Conservation (phyloP, 1,284 basidiomycete species). For the Malassezia yamatoensis region DNA sequence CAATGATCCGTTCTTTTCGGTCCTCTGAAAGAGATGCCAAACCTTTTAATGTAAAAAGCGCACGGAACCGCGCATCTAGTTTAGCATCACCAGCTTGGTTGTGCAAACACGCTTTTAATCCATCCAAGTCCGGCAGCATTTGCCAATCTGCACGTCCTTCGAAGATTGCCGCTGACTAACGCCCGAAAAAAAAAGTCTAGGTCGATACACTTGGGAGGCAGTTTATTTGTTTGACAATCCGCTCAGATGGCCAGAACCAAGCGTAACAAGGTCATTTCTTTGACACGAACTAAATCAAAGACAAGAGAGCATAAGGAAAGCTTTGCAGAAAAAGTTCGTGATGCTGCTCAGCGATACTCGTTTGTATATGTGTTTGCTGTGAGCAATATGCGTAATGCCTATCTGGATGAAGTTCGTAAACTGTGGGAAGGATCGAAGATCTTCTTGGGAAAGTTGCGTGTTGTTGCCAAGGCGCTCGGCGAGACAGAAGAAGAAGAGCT, state of each 20-base stretch:
- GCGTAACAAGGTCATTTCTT: conserved; percentile 51
- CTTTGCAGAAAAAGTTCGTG: conserved; percentile 67
- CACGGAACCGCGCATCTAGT: conserved; percentile 79
- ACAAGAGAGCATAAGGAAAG: conserved; percentile 65
- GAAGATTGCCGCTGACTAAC: conserved; percentile 7
- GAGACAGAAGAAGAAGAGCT: conserved; percentile 77
- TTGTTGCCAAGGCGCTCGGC: conserved; percentile 94
- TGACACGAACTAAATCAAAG: conserved; percentile 54
- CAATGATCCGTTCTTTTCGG: conserved; percentile 55
- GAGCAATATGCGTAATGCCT: conserved; percentile 85
- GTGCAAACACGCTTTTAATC: conserved; percentile 30
- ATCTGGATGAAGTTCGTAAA: conserved; percentile 82
- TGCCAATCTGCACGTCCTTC: background rate
- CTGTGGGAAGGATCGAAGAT: conserved; percentile 75
- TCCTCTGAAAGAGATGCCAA: conserved; percentile 51
- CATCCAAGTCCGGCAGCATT: conserved; percentile 19
- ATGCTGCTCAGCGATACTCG: conserved; percentile 59
- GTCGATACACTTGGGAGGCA: too few species aligned
- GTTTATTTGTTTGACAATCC: too few species aligned
- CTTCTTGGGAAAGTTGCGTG: conserved; percentile 82
- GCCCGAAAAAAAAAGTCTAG: conserved; percentile 1
- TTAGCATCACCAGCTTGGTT: conserved; percentile 57
- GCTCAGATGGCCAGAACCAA: conserved; percentile 46
- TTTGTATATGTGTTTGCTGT: conserved; percentile 93
- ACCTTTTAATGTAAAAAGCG: conserved; percentile 85